Evolutionary conservation across 768 basidiomycete species (phyloP), one percentile per base, ranked within the genome.

Genomic region (Hypsizygus marmoreus): DNA sequence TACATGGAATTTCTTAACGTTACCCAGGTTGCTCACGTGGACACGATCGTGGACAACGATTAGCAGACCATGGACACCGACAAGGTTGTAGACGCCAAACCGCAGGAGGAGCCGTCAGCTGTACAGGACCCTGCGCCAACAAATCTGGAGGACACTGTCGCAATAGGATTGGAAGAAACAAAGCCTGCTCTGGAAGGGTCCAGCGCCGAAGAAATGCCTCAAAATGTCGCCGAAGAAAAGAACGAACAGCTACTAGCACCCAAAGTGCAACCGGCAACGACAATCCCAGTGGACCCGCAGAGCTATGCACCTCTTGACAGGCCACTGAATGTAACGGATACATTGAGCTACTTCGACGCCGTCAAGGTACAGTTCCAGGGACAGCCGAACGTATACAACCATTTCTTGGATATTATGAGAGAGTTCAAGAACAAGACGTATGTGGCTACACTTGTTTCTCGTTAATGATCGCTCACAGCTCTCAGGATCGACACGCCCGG

Each of bases 391-490:
- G 91, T 95, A 31, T 97, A 97, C 68, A 95, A 97, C 68, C 80
- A 87, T 53, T 94, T 94, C 58, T 70, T 95, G 65, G 92, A 95
- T 64, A 95, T 97, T 61, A 97, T 97, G 97, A 97, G 97, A 72
- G 94, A 98, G 67, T 99, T 99, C 70, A 98, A 99, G 72, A 91
- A 91, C 57, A 91, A 95, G 62, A 71, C 75, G 90, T 90, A 58
- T 59, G 86, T 79, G 12, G n/a, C 4, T 17, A 23, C 36, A 8
- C n/a, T 11, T 22, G 11, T 36, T 31, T 22, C 29, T 37, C 0
- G 17, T 43, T 49, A 37, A 37, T 31, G n/a, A 16, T 12, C 11
- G 82, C 67, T 84, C 83, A 32, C 35, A 3, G 53, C 23, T 50
- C 22, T 12, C 25, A 95, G 95, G 28, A 97, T 99, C 64, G 95